Conservation (phyloP, 805 yeast species). For the Scheffersomyces lignosus region DNA sequence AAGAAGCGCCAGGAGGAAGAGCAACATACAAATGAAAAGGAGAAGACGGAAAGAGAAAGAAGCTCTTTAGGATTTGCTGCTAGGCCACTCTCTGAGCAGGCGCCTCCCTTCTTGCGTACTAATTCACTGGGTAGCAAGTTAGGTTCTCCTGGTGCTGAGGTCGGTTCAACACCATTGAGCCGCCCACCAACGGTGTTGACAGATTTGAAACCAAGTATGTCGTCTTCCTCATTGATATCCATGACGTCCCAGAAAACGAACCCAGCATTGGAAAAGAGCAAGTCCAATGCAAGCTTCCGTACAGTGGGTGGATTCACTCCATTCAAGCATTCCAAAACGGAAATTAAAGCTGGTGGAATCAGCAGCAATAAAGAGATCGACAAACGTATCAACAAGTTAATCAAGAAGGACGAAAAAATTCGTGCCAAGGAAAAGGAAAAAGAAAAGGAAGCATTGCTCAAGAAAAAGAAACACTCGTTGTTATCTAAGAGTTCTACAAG, state of each 20-base stretch:
- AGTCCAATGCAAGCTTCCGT: slow-evolving; percentile 21
- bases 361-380: slow-evolving; percentile 35
- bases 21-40: slow-evolving; percentile 6
- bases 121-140: not conserved
- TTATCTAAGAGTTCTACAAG: not conserved
- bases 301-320: slow-evolving; percentile 29
- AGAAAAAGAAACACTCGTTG: not conserved
- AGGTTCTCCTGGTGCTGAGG: not conserved
- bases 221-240: slow-evolving; percentile 9
- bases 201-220: slow-evolving; percentile 7
- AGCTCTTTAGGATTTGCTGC: not conserved
- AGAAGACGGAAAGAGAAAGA: not conserved
- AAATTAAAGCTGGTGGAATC: slow-evolving; percentile 13
- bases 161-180: not conserved
- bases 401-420: slow-evolving; percentile 31
- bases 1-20: slow-evolving; percentile 13
- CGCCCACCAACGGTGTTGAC: not conserved
- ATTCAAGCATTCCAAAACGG: slow-evolving; percentile 26
- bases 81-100: no score
- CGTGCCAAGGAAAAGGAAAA: slow-evolving; percentile 10
- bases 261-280: slow-evolving; percentile 10
- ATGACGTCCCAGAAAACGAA: not conserved
- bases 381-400: slow-evolving; percentile 30
- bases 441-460: slow-evolving; percentile 7
- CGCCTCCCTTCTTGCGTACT: not conserved